These are phyloP conservation scores for Intubia oerlemansii DNA, from an alignment of 2,329 filamentous ascomycete species.

Conservation along the genomic window DNA sequence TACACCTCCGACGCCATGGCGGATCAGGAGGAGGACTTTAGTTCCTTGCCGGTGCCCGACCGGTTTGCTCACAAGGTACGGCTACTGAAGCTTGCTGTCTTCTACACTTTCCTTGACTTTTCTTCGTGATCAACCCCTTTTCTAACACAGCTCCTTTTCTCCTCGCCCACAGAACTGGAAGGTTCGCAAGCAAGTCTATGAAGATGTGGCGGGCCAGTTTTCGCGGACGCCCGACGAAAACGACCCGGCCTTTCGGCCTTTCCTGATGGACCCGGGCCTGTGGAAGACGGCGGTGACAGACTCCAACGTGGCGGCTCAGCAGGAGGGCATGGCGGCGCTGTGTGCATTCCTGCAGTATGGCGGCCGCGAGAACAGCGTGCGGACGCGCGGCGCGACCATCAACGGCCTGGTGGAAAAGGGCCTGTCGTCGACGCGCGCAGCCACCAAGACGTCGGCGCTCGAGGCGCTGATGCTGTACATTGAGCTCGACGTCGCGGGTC, in stretches of 20 bases:
- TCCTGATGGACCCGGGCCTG: slow-evolving; percentile 60
- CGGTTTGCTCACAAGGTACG: slow-evolving; percentile 63
- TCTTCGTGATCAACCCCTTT: background rate
- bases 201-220: slow-evolving; percentile 78
- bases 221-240: slow-evolving; percentile 66
- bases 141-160: slow-evolving; percentile 5
- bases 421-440: slow-evolving; percentile 66
- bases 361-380: slow-evolving; percentile 54
- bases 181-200: slow-evolving; percentile 84
- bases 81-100: background rate
- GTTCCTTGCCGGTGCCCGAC: slow-evolving; percentile 54
- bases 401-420: slow-evolving; percentile 78
- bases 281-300: slow-evolving; percentile 90
- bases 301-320: slow-evolving; percentile 90
- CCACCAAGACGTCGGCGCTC: slow-evolving; percentile 67
- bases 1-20: no score
- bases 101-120: no score
- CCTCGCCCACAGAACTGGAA: slow-evolving; percentile 99
- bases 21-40: slow-evolving; percentile 66
- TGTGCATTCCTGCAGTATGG: slow-evolving; percentile 87
- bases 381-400: slow-evolving; percentile 58
- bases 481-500: slow-evolving; percentile 68
- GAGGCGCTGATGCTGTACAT: slow-evolving; percentile 78
- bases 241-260: slow-evolving; percentile 70
- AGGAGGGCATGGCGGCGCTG: slow-evolving; percentile 72